These are phyloP conservation scores for Raphanus sativus DNA, from an alignment of 345 rosid genomes.

Conservation along the genomic window DNA sequence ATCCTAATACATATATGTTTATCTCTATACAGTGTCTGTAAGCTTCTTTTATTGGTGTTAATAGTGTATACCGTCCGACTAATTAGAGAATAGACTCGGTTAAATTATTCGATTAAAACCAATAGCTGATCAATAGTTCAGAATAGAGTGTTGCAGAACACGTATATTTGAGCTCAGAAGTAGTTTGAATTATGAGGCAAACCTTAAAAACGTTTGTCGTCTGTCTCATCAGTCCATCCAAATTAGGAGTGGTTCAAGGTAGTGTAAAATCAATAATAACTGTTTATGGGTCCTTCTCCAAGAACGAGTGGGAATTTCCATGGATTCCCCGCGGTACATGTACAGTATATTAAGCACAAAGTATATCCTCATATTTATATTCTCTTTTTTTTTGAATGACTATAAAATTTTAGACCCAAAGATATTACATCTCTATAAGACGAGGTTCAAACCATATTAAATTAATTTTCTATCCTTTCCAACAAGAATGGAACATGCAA, in stretches of 20 bases:
- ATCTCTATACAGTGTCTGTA: too few relatives aligned
- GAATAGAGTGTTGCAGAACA: background rate
- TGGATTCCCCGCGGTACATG: background rate
- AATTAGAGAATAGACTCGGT: background rate
- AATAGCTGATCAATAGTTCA: conserved; percentile 3
- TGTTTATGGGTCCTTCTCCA: background rate
- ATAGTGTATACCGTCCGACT: background rate
- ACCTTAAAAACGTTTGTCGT: background rate
- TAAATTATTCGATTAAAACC: background rate
- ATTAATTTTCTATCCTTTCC: background rate
- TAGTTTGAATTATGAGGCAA: background rate
- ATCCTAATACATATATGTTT: too few relatives aligned
- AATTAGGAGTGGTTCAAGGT: conserved; percentile 6
- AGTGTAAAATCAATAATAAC: background rate
- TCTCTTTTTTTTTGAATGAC: too few relatives aligned
- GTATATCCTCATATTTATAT: background rate
- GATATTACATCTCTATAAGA: background rate
- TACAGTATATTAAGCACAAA: background rate
- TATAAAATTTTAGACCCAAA: background rate
- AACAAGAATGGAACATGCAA: background rate
- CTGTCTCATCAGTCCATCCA: background rate
- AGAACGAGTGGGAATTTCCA: background rate
- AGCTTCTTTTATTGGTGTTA: background rate
- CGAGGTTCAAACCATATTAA: background rate
- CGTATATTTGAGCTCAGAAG: background rate